phyloP scores from a whole-genome alignment of 1,284 basidiomycete species.

The Sporisorium graminicola region DNA sequence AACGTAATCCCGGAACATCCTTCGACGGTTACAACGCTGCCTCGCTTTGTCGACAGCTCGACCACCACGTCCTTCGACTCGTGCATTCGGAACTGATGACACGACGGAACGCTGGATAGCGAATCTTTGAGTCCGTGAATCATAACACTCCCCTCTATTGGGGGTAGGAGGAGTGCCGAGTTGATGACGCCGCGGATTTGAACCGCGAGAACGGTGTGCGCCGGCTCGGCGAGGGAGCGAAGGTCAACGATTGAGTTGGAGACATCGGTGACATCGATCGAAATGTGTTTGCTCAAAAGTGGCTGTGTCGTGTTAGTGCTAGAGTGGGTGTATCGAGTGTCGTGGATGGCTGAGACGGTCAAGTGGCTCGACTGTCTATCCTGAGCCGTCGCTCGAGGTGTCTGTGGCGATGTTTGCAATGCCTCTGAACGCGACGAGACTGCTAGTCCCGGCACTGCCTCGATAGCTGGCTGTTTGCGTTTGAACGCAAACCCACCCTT shows the following conservation, averaged over 20 bases:
- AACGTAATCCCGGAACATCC: slow-evolving; percentile 17
- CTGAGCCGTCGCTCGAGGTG: background rate
- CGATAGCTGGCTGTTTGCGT: slow-evolving; percentile 11
- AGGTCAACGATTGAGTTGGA: slow-evolving; percentile 29
- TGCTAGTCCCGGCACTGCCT: background rate
- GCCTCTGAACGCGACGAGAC: background rate
- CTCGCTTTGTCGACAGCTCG: slow-evolving; percentile 25
- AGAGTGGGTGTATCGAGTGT: slow-evolving; percentile 4
- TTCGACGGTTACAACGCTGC: slow-evolving; percentile 36
- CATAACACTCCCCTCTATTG: slow-evolving; percentile 47
- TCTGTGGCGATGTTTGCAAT: background rate
- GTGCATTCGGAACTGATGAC: slow-evolving; percentile 51
- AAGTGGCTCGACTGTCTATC: slow-evolving; percentile 8
- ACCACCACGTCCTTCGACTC: slow-evolving; percentile 16
- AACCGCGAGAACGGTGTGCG: slow-evolving; percentile 18
- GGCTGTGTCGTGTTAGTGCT: background rate
- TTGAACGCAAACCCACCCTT: slow-evolving; percentile 33
- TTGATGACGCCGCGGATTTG: slow-evolving; percentile 28
- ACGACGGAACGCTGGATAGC: slow-evolving; percentile 19
- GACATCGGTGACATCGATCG: slow-evolving; percentile 22
- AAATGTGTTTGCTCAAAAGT: background rate
- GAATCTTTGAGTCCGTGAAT: slow-evolving; percentile 17
- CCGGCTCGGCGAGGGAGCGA: slow-evolving; percentile 2
- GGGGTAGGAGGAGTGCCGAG: slow-evolving; percentile 31
- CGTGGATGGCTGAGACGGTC: slow-evolving; percentile 9